Conservation (phyloP, 2,329 filamentous ascomycete species). For the Salinomyces thailandicus region DNA sequence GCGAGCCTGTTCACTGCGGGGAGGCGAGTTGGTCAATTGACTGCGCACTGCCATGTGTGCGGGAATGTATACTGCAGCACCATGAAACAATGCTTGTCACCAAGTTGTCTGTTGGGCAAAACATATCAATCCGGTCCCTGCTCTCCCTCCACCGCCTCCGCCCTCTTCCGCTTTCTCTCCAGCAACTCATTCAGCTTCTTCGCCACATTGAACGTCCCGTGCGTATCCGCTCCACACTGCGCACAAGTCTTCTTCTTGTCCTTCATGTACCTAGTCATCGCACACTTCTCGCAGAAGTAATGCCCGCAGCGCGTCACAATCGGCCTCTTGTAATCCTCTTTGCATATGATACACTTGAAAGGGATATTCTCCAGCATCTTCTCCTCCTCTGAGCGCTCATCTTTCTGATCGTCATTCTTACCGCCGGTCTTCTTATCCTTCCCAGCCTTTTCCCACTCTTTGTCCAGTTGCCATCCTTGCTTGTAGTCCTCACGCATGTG, state of each 20-base stretch:
- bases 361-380: constrained; percentile 73
- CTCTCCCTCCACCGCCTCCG: constrained; percentile 46
- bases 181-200: constrained; percentile 73
- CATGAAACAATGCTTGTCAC: no score
- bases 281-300: constrained; percentile 91
- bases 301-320: constrained; percentile 79
- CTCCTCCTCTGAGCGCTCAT: constrained; percentile 51
- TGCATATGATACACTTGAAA: constrained; percentile 82
- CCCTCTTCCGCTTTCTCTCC: constrained; percentile 57
- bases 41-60: no score
- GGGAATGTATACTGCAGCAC: no score
- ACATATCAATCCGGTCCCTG: constrained; percentile 41
- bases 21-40: no score
- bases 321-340: constrained; percentile 64
- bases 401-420: constrained; percentile 44
- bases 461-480: constrained; percentile 90
- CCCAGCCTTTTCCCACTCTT: constrained; percentile 83
- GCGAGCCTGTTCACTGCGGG: no score
- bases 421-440: constrained; percentile 47
- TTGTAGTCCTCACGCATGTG: constrained; percentile 72
- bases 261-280: constrained; percentile 70
- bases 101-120: no score
- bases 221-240: constrained; percentile 72
- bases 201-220: constrained; percentile 80
- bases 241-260: constrained; percentile 73